Percentiles rank a stretch among this genome's conserved stretches.
phyloP scores from a whole-genome alignment of 2,329 filamentous ascomycete genomes.

The Balansia obtecta region DNA sequence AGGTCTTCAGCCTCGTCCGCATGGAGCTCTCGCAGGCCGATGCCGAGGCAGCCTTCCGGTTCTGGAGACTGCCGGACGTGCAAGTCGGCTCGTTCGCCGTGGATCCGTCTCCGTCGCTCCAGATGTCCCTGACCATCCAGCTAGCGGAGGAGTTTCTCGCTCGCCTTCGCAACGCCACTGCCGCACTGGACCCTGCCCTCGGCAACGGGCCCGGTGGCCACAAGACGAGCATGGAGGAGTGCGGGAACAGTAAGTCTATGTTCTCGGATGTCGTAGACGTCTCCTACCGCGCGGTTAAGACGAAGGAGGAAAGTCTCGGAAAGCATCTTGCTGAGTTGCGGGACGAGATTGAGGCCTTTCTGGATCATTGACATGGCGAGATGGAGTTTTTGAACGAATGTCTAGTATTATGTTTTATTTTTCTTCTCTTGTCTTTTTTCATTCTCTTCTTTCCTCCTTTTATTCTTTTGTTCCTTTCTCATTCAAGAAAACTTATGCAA shows the following conservation, averaged over 20 bases:
- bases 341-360: constrained; percentile 20
- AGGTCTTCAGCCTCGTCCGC: constrained; percentile 24
- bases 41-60: constrained; percentile 17
- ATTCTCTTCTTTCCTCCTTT: neutral
- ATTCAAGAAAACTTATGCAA: too few species aligned
- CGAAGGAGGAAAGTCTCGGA: constrained; percentile 21
- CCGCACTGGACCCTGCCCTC: constrained; percentile 14
- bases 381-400: too few species aligned
- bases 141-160: constrained; percentile 28
- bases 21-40: constrained; percentile 18
- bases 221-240: constrained; percentile 3
- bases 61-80: constrained; percentile 29
- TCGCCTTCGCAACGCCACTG: constrained; percentile 21
- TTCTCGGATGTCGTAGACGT: constrained; percentile 21
- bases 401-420: too few species aligned
- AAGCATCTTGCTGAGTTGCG: constrained; percentile 21
- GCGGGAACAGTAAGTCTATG: constrained; percentile 14
- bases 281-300: constrained; percentile 19
- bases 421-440: too few species aligned
- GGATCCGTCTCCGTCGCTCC: constrained; percentile 25
- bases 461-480: too few species aligned
- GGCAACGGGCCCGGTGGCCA: constrained; percentile 7
- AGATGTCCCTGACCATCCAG: constrained; percentile 29
- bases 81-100: constrained; percentile 28
- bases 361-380: constrained; percentile 11